Conservation (phyloP, 345 rosid species). For the Anastatica hierochuntica region DNA sequence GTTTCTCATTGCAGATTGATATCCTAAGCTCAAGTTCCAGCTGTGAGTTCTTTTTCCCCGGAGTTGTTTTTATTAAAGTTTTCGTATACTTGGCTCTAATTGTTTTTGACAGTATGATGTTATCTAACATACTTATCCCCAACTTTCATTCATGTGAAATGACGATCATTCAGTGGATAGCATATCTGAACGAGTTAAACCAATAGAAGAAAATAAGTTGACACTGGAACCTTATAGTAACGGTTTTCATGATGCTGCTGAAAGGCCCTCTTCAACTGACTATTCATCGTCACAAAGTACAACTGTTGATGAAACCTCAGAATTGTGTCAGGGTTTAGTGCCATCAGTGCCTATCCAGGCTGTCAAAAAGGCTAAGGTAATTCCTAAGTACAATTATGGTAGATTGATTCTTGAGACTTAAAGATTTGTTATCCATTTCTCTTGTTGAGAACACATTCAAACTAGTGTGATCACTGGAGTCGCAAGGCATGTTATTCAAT, state of each 20-base stretch:
- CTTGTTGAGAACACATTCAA: too few species aligned
- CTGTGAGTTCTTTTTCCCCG: slow-evolving; percentile 33
- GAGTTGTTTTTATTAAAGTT: too few species aligned
- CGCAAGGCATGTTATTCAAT: too few species aligned
- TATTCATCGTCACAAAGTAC: slow-evolving; percentile 16
- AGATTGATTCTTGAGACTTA: not conserved
- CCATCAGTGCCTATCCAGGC: slow-evolving; percentile 34
- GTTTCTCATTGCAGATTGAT: slow-evolving; percentile 40
- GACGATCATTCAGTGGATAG: slow-evolving; percentile 26
- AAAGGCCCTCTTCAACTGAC: slow-evolving; percentile 17
- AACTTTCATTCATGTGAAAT: slow-evolving; percentile 14
- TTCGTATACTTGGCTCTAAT: too few species aligned
- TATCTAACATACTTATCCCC: too few species aligned
- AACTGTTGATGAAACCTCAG: slow-evolving; percentile 32
- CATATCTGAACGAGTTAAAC: slow-evolving; percentile 29
- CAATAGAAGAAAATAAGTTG: slow-evolving; percentile 29
- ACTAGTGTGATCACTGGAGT: too few species aligned
- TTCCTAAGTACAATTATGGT: not conserved
- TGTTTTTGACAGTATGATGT: too few species aligned
- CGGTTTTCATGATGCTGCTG: slow-evolving; percentile 26
- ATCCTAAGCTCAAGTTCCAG: slow-evolving; percentile 33
- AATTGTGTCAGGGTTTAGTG: slow-evolving; percentile 20
- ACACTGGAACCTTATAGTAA: slow-evolving; percentile 13
- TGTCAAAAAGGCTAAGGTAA: slow-evolving; percentile 52
- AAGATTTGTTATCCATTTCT: slow-evolving; percentile 7